Percentiles rank a stretch among this genome's conserved stretches.
Conservation (phyloP, 768 basidiomycete species). For the Lepiota venenata region DNA sequence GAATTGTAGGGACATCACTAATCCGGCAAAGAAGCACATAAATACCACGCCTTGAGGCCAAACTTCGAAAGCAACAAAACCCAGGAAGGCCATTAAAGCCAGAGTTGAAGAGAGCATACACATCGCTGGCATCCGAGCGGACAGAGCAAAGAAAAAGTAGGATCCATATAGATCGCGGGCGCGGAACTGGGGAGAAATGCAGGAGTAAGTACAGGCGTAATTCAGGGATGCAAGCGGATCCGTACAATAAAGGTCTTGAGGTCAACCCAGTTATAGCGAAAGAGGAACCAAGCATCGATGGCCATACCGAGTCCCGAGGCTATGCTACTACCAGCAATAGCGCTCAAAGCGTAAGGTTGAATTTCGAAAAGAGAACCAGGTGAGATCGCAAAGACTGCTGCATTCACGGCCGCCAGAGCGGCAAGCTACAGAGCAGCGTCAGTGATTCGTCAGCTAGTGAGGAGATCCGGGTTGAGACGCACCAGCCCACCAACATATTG, state of each 20-base stretch:
- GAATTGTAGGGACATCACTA: conserved; percentile 64
- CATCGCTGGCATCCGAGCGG: conserved; percentile 59
- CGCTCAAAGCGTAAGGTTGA: conserved; percentile 39
- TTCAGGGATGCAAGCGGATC: not conserved
- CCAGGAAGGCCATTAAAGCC: conserved; percentile 59
- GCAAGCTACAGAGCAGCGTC: conserved; percentile 38
- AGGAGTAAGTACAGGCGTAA: not conserved
- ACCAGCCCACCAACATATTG: conserved; percentile 61
- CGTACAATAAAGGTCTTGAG: conserved; percentile 51
- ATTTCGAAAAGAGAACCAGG: conserved; percentile 49
- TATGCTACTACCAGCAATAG: conserved; percentile 56
- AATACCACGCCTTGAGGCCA: conserved; percentile 63
- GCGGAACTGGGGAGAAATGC: conserved; percentile 29
- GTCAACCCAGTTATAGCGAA: conserved; percentile 56
- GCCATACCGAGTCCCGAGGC: conserved; percentile 64
- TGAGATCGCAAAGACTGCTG: conserved; percentile 63
- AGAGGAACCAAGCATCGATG: conserved; percentile 62
- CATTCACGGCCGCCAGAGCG: conserved; percentile 53
- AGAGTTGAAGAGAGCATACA: conserved; percentile 55
- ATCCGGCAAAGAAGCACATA: conserved; percentile 53
- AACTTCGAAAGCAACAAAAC: conserved; percentile 56
- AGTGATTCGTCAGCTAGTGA: not conserved
- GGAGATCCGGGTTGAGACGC: conserved; percentile 19
- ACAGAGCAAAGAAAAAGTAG: conserved; percentile 69
- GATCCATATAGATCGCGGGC: conserved; percentile 55